These are phyloP conservation scores for Kwoniella europaea DNA, from an alignment of 768 basidiomycete species.

Conservation along the genomic window DNA sequence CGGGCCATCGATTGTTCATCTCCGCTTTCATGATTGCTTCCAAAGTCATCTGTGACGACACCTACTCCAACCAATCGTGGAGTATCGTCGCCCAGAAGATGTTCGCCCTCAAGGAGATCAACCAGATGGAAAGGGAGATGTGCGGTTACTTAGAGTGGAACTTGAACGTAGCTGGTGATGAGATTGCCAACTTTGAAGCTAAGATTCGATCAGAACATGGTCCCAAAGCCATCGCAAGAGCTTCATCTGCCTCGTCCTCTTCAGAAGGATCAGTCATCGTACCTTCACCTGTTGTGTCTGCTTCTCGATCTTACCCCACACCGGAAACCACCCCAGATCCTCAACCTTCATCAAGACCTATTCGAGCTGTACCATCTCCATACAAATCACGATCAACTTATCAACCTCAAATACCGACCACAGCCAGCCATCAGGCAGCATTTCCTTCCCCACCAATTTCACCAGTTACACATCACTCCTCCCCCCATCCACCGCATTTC, in stretches of 20 bases:
- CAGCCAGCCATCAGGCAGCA: conserved; percentile 13
- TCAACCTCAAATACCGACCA: conserved; percentile 8
- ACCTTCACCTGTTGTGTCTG: conserved; percentile 21
- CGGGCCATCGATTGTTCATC: conserved; percentile 86
- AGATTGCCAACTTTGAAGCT: conserved; percentile 58
- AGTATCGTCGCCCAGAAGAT: conserved; percentile 85
- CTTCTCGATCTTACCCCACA: conserved; percentile 39
- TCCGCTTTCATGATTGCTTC: conserved; percentile 91
- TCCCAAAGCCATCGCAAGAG: conserved; percentile 39
- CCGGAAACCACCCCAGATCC: conserved; percentile 49
- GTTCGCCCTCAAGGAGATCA: conserved; percentile 84
- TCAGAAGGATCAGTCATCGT: conserved; percentile 10
- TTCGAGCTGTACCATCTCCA: conserved; percentile 50
- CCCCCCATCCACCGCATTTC: conserved; percentile 42
- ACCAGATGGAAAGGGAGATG: conserved; percentile 97
- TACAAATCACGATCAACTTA: conserved; percentile 35
- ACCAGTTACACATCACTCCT: conserved; percentile 31
- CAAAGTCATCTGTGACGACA: conserved; percentile 92
- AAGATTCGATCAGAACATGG: conserved; percentile 57
- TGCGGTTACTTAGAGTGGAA: conserved; percentile 88
- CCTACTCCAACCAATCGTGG: conserved; percentile 93
- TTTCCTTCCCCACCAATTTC: conserved; percentile 48
- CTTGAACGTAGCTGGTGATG: conserved; percentile 58
- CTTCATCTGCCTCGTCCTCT: conserved; percentile 24
- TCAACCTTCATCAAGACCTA: conserved; percentile 35